Conservation (phyloP, 768 basidiomycete species). For the Trametes elegans region DNA sequence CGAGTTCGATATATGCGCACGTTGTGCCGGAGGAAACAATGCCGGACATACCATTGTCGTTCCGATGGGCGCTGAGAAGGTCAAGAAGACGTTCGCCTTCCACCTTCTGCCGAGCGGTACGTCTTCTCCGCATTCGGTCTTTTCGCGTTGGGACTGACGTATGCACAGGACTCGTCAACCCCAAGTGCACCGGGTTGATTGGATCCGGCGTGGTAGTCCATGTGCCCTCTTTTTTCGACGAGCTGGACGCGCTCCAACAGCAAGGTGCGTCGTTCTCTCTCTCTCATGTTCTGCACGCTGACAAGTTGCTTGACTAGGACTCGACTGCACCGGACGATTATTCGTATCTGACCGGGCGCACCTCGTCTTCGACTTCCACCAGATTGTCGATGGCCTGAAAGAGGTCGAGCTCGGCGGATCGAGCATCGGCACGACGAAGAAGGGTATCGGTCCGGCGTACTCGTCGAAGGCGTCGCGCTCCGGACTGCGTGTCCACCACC, state of each 20-base stretch:
- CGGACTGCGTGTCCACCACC: conserved; percentile 93
- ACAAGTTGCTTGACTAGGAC: conserved; percentile 48
- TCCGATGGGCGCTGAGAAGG: conserved; percentile 61
- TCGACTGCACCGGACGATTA: conserved; percentile 79
- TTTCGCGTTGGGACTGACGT: neutral
- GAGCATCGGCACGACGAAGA: conserved; percentile 97
- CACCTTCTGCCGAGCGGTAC: conserved; percentile 92
- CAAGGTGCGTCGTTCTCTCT: conserved; percentile 59
- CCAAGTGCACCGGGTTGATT: conserved; percentile 80
- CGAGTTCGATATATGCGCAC: conserved; percentile 87
- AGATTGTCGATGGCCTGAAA: conserved; percentile 98
- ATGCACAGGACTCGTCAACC: conserved; percentile 70
- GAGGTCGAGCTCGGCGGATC: conserved; percentile 95
- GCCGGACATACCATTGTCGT: conserved; percentile 98
- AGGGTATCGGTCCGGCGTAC: conserved; percentile 98
- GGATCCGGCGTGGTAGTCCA: conserved; percentile 97
- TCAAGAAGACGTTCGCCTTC: conserved; percentile 88
- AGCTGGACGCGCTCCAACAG: conserved; percentile 80
- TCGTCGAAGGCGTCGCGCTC: conserved; percentile 96
- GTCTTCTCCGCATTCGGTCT: conserved; percentile 32
- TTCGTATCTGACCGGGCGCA: conserved; percentile 96
- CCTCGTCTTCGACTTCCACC: conserved; percentile 98
- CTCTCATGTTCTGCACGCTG: neutral
- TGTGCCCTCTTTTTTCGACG: conserved; percentile 90
- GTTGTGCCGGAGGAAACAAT: conserved; percentile 98